Base-by-base conservation (phyloP, 768 basidiomycete species). In the Boletus rufocinnamomeus region DNA sequence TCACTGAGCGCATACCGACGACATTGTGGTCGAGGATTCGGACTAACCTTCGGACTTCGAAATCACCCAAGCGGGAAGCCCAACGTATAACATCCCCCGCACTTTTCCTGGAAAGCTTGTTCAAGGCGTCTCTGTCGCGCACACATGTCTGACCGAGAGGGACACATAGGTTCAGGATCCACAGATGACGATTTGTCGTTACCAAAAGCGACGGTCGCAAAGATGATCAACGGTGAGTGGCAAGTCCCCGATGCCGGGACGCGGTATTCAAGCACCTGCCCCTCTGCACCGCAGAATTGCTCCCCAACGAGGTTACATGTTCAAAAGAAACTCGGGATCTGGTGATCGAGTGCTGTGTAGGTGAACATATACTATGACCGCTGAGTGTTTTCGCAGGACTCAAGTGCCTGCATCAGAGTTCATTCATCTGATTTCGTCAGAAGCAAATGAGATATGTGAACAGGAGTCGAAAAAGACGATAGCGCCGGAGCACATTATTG, bases 401-500 rank as follows among this genome's bases (percentile, higher is more conserved):
- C 62, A 66, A 30, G 17, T 44, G 48, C 38, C 27, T 58, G 25
- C 21, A 23, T 40, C 75, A 99, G 97, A 99, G 80, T 99, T 98
- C 73, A 95, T 99, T 61, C 93, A 98, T 72, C 77, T 98, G 74
- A 89, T 99, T 71, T 96, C 97, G 19, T 93, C 95, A 10, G 94
- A 98, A 72, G 93, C 97, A 52, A 98, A 98, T 72, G 93, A 98
- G 64, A 93, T 98, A 60, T 99, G 97, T 69, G 97, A 98, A 70
- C 89, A 93, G 71, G 95, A 96, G 70, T 93, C 93, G 27, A 98
- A 97, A 80, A 99, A 99, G 79, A 99, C 97, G 1, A 98, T 99
- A 66, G 91, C 94, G 6, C 97, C 97, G 2, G 97, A 99, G 66
- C 97, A 99, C 70, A 95, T 98, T 45, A 89, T 98, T 32, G 78